Base-by-base conservation (phyloP, 805 yeast genomes). In the fission yeast (Schizosaccharomyces pombe) region DNA sequence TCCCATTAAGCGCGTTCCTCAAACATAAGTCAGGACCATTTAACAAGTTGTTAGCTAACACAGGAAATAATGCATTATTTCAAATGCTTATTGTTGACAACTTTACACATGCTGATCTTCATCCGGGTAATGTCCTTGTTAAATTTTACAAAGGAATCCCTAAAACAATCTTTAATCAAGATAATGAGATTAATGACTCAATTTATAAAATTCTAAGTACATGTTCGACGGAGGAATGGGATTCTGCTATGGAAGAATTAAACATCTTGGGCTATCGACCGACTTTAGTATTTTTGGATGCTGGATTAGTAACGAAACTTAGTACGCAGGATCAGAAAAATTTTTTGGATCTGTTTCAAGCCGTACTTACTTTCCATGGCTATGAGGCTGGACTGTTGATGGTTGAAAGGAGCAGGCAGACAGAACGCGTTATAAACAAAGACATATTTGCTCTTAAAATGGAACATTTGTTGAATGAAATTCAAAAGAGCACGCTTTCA, bases 61-160 rank as follows among this genome's bases (percentile, higher is more conserved):
- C 82, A 58, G 83, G 94, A 6, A 76, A 91, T 26, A 94, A 91
- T 64, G 83, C 96, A 3, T 91, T 91, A 61, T 70, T 91, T 58
- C 82, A 86, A 61, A 91, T 91, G 99, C 71, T 91, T 58, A 81
- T 91, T 54, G 67, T 89, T 55, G 94, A 91, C 68, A 87, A 91
- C 65, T 91, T 91, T 65, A 85, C 87, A 47, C 99, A 91, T 65
- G 89, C 97, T 0, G 99, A 91, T 68, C 71, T 91, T 57, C 99
- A 91, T 60, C 96, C 98, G 0, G 99, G 99, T 2, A 91, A 91
- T 65, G 84, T 91, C 62, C 76, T 86, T 71, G 75, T 85, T 6
- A 68, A 85, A 52, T 79, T 83, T 61, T 72, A 79, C 60, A 77
- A 77, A 59, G 65, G 32, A 4, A 22, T 19, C 3, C 14, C 26